A percentile compares a stretch with the other conserved stretches of the same genome.
Conservation (phyloP, 805 yeast genomes). For the Danielozyma ontarioensis region DNA sequence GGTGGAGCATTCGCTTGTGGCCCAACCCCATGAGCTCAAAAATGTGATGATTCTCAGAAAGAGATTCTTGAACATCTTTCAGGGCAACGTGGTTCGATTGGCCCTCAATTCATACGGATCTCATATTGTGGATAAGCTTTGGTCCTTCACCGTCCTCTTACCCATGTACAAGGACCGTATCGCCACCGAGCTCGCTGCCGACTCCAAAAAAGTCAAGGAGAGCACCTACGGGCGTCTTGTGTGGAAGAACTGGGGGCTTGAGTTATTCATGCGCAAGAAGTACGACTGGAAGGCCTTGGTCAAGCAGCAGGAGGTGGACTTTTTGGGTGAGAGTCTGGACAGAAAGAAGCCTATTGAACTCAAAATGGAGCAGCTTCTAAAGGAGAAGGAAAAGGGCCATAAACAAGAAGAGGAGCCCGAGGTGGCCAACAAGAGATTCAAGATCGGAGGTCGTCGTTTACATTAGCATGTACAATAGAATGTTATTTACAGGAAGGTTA, state of each 20-base stretch:
- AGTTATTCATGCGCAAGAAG: slow-evolving; percentile 64
- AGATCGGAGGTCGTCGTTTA: slow-evolving; percentile 12
- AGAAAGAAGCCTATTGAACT: slow-evolving; percentile 36
- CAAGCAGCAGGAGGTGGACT: slow-evolving; percentile 40
- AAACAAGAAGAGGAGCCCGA: slow-evolving; percentile 19
- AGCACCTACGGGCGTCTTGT: slow-evolving; percentile 85
- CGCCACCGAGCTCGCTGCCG: slow-evolving; percentile 58
- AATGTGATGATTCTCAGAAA: slow-evolving; percentile 54
- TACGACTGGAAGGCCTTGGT: slow-evolving; percentile 76
- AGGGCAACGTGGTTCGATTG: slow-evolving; percentile 50
- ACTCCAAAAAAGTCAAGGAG: slow-evolving; percentile 68
- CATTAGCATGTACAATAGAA: slow-evolving; percentile 1
- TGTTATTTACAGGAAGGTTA: background rate
- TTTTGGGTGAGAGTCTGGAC: slow-evolving; percentile 16
- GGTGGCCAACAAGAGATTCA: slow-evolving; percentile 16
- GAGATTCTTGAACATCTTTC: slow-evolving; percentile 60
- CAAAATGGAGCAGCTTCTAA: slow-evolving; percentile 34
- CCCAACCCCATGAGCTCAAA: slow-evolving; percentile 40
- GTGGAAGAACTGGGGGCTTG: slow-evolving; percentile 95
- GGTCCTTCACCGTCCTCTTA: slow-evolving; percentile 72
- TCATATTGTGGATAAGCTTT: slow-evolving; percentile 78
- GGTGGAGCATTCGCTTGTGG: slow-evolving; percentile 55
- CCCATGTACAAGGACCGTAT: slow-evolving; percentile 84
- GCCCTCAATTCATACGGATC: slow-evolving; percentile 88
- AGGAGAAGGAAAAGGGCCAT: slow-evolving; percentile 22